Base-by-base conservation (phyloP, 2,329 filamentous ascomycete genomes). In the Cyphellophora attinorum region DNA sequence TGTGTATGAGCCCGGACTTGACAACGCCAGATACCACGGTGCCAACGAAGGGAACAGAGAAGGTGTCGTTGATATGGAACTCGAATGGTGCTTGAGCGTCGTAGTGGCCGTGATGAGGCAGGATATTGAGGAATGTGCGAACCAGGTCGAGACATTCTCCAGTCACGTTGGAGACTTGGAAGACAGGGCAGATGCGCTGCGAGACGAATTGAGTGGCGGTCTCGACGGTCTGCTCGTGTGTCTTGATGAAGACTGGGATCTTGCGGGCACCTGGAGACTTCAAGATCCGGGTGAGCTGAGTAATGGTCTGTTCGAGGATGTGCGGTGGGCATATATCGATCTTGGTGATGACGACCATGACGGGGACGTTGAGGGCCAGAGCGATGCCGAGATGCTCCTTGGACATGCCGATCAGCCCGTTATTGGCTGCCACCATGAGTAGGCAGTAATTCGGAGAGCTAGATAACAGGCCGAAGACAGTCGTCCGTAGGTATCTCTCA, bases 291-390 rank as follows among this genome's bases (percentile, higher is more conserved):
- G 79, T 89, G 43, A 98, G 75, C 58, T 96, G 89, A 8, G 78
- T 81, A 29, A 96, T 78, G 14, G 91, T 98, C 64, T 96, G 82
- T 61, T 93, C 78, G 15, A 98, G 68, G 51, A 98, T 95, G 46
- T 96, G 83, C 2, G 89, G 86, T 14, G 91, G 91, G 58, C 91
- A 96, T 37, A 96, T 96, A 56, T 96, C 91, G 45, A 96, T 94
- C 66, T 96, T 98, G 58, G 89, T 98, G 44, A 96, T 79, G 45
- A 95, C 80, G 3, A 96, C 88, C 85, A 98, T 93, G 49, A 98
- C 85, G 0, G 91, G 91, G 8, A 98, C 89, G 52, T 96, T 96
- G 33, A 98, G 68, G 1, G 91, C 88, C 19, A 96, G 67, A 0
- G 91, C 89, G 45, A 98, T 94, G 11, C 91, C 91, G 3, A 98